phyloP scores from a whole-genome alignment of 1,284 basidiomycete genomes.

The Puccinia novopanici region DNA sequence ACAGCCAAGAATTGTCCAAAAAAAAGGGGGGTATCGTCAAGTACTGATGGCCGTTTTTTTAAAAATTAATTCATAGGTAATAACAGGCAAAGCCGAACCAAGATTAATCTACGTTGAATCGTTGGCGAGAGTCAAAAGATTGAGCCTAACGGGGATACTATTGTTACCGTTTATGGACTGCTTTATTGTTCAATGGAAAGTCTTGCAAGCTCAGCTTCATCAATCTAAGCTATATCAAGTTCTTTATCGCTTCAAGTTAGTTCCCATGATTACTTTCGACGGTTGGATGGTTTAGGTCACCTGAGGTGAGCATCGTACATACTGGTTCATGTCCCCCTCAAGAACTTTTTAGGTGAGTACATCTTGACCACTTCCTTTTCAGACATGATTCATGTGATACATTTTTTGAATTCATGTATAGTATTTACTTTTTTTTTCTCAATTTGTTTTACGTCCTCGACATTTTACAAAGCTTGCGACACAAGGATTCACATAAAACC shows the following conservation, averaged over 20 bases:
- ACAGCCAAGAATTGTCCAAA: background rate
- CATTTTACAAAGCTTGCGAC: no score
- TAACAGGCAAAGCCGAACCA: conserved; percentile 74
- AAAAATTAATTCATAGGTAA: conserved; percentile 60
- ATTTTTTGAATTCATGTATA: no score
- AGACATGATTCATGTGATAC: no score
- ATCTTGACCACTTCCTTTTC: background rate
- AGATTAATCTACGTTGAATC: conserved; percentile 87
- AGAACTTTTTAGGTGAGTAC: no score
- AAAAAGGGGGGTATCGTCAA: background rate
- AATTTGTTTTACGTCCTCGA: no score
- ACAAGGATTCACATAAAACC: no score
- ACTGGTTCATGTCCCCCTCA: no score
- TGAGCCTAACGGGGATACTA: conserved; percentile 83
- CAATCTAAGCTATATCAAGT: conserved; percentile 10
- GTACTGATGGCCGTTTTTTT: background rate
- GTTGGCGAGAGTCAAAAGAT: conserved; percentile 79
- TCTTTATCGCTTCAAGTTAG: conserved; percentile 14
- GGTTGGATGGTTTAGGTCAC: conserved; percentile 40
- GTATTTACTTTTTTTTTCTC: no score
- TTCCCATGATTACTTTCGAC: conserved; percentile 30
- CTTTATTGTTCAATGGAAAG: conserved; percentile 62
- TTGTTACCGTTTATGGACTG: conserved; percentile 79
- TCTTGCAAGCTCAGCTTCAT: background rate
- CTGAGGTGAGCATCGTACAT: no score